Evolutionary conservation across 768 basidiomycete genomes (phyloP).

Genomic region (Baorangia bicolor): DNA sequence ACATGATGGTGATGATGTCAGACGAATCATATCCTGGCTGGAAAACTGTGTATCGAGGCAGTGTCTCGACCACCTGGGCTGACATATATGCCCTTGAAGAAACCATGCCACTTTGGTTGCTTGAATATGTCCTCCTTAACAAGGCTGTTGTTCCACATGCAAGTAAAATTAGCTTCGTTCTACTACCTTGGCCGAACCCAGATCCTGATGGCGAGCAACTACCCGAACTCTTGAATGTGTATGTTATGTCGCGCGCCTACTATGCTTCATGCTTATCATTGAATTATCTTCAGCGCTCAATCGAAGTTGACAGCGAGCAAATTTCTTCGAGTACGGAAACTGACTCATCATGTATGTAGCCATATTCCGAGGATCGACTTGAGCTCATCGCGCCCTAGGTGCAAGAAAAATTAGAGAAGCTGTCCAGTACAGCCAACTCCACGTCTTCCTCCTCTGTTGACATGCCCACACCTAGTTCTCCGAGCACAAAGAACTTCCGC

Average conservation of each 20-base stretch:
- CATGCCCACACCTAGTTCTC: conserved; percentile 37
- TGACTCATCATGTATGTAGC: conserved; percentile 70
- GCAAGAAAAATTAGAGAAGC: conserved; percentile 75
- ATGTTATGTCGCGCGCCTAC: conserved; percentile 31
- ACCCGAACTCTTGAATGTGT: conserved; percentile 86
- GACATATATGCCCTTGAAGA: conserved; percentile 65
- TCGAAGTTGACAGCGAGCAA: conserved; percentile 88
- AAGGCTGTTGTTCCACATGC: conserved; percentile 51
- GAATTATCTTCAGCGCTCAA: conserved; percentile 49
- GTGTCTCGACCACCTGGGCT: conserved; percentile 54
- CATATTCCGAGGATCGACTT: background rate
- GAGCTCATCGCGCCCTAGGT: conserved; percentile 47
- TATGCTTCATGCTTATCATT: background rate
- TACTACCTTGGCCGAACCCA: conserved; percentile 71
- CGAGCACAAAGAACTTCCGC: conserved; percentile 19
- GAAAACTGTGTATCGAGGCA: conserved; percentile 74
- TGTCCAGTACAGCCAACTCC: conserved; percentile 37
- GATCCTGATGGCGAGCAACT: conserved; percentile 59
- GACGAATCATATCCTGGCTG: conserved; percentile 79
- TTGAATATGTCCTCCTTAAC: conserved; percentile 81
- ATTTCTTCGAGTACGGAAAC: conserved; percentile 81
- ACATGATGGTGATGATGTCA: conserved; percentile 71
- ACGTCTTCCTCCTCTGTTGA: conserved; percentile 34
- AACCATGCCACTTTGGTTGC: conserved; percentile 81
- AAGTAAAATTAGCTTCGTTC: conserved; percentile 84